Base-by-base conservation (phyloP, 1,284 basidiomycete species). In the Malassezia japonica region DNA sequence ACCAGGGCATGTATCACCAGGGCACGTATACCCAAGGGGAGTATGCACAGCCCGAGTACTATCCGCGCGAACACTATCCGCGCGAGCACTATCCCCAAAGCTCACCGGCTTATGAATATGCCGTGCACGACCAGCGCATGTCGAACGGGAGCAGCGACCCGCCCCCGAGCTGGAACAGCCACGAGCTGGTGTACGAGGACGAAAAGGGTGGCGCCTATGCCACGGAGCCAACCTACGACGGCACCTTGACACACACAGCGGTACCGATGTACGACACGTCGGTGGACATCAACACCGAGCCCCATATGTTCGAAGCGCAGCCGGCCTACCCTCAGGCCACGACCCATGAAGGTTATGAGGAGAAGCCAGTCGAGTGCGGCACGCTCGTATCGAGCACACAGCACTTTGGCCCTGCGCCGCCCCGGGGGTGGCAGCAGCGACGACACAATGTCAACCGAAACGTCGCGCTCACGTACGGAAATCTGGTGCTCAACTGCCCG, bases 361-460 rank as follows among this genome's bases (percentile, higher is more conserved):
- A n/a, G n/a, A n/a, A n/a, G n/a, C n/a, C n/a, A n/a, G n/a, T n/a
- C n/a, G n/a, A n/a, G n/a, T n/a, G n/a, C n/a, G n/a, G n/a, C n/a
- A n/a, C n/a, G n/a, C 28, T 40, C 15, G 29, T 20, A 15, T 15
- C 20, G 21, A 20, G 15, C 5, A 70, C 66, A 10, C 65, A 67
- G 43, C 68, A 71, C 44, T 71, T 69, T 46, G 68, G 68, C 2
- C 68, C 68, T 3, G 68, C 68, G 10, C 68, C 68, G 6, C 54
- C 59, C 0, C 51, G 53, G 1, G 68, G 68, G 12, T 63, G 67
- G 9, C 68, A 70, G 44, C 57, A 70, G 21, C 61, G 68, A 31
- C 58, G 68, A 18, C 63, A 71, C 59, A 67, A 68, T 48, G 67
- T 64, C 29, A 66, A 83, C 56, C 69, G 69, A 32, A 62, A 70